Evolutionary conservation across 805 yeast genomes (phyloP), one percentile per base, ranked within the genome.

Genomic region (Lachancea waltii): DNA sequence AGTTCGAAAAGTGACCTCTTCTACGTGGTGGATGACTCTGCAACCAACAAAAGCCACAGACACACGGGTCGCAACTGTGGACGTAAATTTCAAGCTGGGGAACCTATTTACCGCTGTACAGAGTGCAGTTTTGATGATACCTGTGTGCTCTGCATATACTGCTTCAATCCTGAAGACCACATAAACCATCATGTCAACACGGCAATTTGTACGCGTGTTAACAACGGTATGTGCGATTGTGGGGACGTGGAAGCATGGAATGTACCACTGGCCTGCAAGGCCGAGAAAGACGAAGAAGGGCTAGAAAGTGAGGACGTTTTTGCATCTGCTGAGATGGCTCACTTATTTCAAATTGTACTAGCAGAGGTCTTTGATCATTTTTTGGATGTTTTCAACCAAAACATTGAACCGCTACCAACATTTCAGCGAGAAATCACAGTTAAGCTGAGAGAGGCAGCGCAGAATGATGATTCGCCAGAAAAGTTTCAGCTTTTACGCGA

Each of bases 111-210:
- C 54, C 65, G 85, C 39, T 84, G 95, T 53, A 67, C 67, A 23
- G 85, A 82, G 41, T 84, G 95, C 65, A 85, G 84, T 0, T 73
- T 71, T 43, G 95, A 84, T 58, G 77, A 76, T 7, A 80, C 89
- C 0, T 84, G 94, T 65, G 87, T 85, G 23, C 55, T 84, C 19
- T 84, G 95, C 60, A 73, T 70, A 9, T 63, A 76, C 47, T 84
- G 95, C 56, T 84, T 81, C 62, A 79, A 81, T 54, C 70, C 72
- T 38, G 71, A 70, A 4, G 85, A 81, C 49, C 95, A 84, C 55
- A 53, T 60, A 10, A 78, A 70, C 36, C 95, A 84, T 53, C 74
- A 74, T 43, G 83, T 84, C 7, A 62, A 68, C 20, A 69, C 70
- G 38, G 74, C 68, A 53, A 65, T 64, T 10, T 68, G 82, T 4